Evolutionary conservation across 768 basidiomycete genomes (phyloP).

Genomic region (Termitomyces sp.): DNA sequence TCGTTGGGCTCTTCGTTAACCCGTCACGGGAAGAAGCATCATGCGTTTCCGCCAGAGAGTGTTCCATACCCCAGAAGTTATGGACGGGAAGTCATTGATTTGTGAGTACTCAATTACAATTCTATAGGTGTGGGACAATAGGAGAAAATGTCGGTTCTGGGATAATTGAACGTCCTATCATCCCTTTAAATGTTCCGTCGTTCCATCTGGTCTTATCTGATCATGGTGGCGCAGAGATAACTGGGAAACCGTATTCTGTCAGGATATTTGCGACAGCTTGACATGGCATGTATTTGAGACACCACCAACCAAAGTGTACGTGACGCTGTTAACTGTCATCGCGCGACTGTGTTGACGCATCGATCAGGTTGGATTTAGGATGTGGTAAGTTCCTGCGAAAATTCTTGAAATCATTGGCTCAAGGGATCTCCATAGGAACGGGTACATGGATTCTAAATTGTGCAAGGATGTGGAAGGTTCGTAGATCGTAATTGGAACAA

Average conservation of each 20-base stretch:
- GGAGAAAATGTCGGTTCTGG: background rate
- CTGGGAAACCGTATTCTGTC: constrained; percentile 56
- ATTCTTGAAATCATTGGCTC: background rate
- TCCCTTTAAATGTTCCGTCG: background rate
- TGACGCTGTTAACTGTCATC: constrained; percentile 2
- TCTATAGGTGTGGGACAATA: background rate
- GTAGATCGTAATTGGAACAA: constrained; percentile 19
- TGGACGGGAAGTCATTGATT: constrained; percentile 54
- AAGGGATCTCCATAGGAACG: constrained; percentile 37
- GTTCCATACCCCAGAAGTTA: constrained; percentile 71
- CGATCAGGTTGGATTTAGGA: constrained; percentile 58
- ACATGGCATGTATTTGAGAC: constrained; percentile 62
- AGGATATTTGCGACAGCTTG: constrained; percentile 48
- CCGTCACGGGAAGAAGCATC: constrained; percentile 44
- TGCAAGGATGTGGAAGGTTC: constrained; percentile 56
- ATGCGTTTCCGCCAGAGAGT: constrained; percentile 40
- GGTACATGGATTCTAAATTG: constrained; percentile 69
- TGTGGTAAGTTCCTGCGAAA: constrained; percentile 44
- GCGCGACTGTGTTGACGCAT: constrained; percentile 4
- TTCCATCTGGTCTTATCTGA: constrained; percentile 1
- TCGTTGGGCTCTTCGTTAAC: constrained; percentile 23
- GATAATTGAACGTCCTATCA: background rate
- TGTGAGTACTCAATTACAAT: constrained; percentile 39
- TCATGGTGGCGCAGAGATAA: constrained; percentile 46
- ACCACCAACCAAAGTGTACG: constrained; percentile 56